Conservation (phyloP, 1,139 yeast species). For the Starmera stellimalicola region DNA sequence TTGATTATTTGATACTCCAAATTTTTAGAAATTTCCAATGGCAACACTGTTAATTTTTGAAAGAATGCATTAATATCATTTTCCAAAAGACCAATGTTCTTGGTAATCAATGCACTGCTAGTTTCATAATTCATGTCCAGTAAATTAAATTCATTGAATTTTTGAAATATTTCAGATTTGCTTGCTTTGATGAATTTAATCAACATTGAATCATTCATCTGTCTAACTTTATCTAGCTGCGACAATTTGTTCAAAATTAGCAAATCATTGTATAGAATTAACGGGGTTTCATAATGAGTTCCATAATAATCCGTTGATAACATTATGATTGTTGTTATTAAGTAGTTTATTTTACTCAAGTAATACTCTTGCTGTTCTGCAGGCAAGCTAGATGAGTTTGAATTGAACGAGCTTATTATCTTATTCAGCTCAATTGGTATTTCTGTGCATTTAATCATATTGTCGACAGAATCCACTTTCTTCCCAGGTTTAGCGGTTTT, state of each 20-base stretch:
- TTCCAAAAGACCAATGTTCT: constrained; percentile 4
- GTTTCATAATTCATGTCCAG: constrained; percentile 12
- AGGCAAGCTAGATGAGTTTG: constrained; percentile 4
- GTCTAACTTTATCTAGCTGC: constrained; percentile 6
- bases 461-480: background rate
- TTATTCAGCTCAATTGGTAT: constrained; percentile 9
- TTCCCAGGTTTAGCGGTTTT: background rate
- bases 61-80: constrained; percentile 3
- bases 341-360: constrained; percentile 10
- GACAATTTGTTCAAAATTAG: constrained; percentile 3
- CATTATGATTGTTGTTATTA: constrained; percentile 11
- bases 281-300: constrained; percentile 2
- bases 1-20: constrained; percentile 11
- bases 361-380: constrained; percentile 8
- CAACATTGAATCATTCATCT: constrained; percentile 10
- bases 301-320: constrained; percentile 7
- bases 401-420: constrained; percentile 11
- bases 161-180: constrained; percentile 5
- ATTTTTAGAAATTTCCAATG: constrained; percentile 4
- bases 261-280: constrained; percentile 15
- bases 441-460: constrained; percentile 3
- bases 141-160: background rate
- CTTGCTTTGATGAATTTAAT: constrained; percentile 5
- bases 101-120: constrained; percentile 9
- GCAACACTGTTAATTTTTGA: constrained; percentile 4